Evolutionary conservation across 2,329 filamentous ascomycete genomes (phyloP), one percentile per base, ranked within the genome.

Genomic region (Pseudogymnoascus sp.): DNA sequence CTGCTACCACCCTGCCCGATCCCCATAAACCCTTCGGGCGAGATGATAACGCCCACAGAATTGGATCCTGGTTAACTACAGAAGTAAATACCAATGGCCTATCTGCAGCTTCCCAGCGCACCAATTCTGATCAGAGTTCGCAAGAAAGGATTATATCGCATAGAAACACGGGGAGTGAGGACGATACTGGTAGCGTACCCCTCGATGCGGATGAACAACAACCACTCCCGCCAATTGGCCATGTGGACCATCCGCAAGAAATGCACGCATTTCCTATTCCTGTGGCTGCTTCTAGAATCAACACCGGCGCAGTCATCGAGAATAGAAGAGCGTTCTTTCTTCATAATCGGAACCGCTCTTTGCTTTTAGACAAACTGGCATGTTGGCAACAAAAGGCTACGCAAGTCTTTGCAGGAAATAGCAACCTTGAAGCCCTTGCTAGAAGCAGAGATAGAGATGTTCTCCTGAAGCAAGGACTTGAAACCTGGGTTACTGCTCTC

Each of bases 401-500:
- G 8, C 72, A 77, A 63, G 66, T 70, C 34, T 72, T 72, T 62
- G 72, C 77, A 60, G 68, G 72, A 34, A 76, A 74, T 63, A 66
- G 70, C 34, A 69, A 74, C 25, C 75, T 80, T 68, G 74, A 78
- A 63, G 66, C 71, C 11, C 73, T 77, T 62, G 81, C 85, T n/a
- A 66, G 73, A 7, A 76, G 77, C 18, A 77, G 79, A 61, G 82
- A 88, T 68, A 76, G 77, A 31, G 70, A 72, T 12, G 79, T 78
- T 7, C 75, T 88, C 18, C 72, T 86, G 56, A 78, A 77, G 38
- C 77, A 82, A 66, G 80, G 79, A 0, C 77, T 86, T 46, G 79
- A 82, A 62, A 74, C 77, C 25, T 84, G 82, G 81, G 75, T 75
- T 61, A 71, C 71, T 12, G 74, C 73, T 16, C 71, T 77, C 21